Evolutionary conservation across 805 yeast species (phyloP), one percentile per base, ranked within the genome.

Genomic region (Metschnikowia gelsemii): DNA sequence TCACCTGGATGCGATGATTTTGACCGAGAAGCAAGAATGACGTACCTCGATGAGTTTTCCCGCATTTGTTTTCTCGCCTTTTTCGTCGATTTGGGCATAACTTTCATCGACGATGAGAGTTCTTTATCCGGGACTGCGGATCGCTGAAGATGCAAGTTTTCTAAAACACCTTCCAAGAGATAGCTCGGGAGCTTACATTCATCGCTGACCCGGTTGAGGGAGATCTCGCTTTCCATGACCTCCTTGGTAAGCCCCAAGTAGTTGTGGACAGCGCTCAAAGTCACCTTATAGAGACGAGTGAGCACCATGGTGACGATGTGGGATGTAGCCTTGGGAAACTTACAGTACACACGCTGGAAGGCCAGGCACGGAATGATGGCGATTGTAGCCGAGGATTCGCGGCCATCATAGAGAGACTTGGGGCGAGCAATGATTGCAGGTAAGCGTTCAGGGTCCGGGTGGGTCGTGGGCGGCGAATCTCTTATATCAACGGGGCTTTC

Each of bases 231-330:
- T 41, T 82, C 79, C 54, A 86, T 75, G 22, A 91, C 80, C 54
- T 89, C 96, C 14, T 76, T 68, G 0, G 97, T 88, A 17, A 91
- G 64, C 0, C 96, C 96, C 35, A 91, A 68, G 59, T 91, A 93
- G 47, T 79, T 76, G 59, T 90, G 93, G 8, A 93, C 87, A 0
- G 97, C 87, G 56, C 87, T 90, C 62, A 91, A 81, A 0, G 98
- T 91, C 7, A 93, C 96, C 51, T 95, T 78, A 58, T 88, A 87
- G 39, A 93, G 72, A 47, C 96, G 76, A 1, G 95, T 83, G 42
- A 91, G 66, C 18, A 91, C 87, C 79, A 91, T 89, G 54, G 95
- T 96, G 11, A 91, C 91, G 22, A 93, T 90, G 61, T 90, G 96
- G 0, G 96, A 87, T 0, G 96, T 84, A 0, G 96, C 87, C 48